Conservation (phyloP, 345 rosid species). For the Excoecaria cochinchinensis region DNA sequence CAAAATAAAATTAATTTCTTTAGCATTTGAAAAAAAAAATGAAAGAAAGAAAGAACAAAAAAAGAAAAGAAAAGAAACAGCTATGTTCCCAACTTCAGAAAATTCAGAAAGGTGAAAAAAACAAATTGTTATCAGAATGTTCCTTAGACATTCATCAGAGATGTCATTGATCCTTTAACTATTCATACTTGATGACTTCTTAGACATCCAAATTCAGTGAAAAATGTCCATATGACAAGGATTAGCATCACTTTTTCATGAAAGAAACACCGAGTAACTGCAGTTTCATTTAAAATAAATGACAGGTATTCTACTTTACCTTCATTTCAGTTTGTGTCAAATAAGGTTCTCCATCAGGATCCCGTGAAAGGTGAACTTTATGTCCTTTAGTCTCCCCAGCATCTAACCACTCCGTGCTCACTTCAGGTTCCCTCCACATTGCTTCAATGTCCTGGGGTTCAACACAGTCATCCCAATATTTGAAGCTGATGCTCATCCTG, state of each 20-base stretch:
- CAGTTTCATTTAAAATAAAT: neutral
- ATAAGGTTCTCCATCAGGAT: slow-evolving; percentile 71
- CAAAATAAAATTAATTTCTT: neutral
- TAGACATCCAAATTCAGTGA: neutral
- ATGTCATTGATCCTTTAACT: neutral
- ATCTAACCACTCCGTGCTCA: slow-evolving; percentile 73
- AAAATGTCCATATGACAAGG: neutral
- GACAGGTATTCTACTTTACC: slow-evolving; percentile 34
- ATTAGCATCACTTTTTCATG: neutral
- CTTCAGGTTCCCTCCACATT: slow-evolving; percentile 81
- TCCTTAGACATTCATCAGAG: neutral
- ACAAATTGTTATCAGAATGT: neutral
- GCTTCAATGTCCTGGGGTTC: slow-evolving; percentile 64
- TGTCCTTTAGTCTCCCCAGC: slow-evolving; percentile 82
- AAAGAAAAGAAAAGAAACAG: neutral
- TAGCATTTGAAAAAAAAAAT: neutral
- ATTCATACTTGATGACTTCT: neutral
- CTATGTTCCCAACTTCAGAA: neutral
- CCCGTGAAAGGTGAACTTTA: slow-evolving; percentile 84
- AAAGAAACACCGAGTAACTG: neutral
- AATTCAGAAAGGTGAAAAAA: neutral
- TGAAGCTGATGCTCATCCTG: slow-evolving; percentile 68
- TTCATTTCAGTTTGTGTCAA: slow-evolving; percentile 82
- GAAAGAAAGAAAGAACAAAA: too few relatives aligned
- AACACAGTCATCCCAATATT: slow-evolving; percentile 85